Evolutionary conservation across 2,329 filamentous ascomycete species (phyloP).

Genomic region (Neonectria neomacrospora): DNA sequence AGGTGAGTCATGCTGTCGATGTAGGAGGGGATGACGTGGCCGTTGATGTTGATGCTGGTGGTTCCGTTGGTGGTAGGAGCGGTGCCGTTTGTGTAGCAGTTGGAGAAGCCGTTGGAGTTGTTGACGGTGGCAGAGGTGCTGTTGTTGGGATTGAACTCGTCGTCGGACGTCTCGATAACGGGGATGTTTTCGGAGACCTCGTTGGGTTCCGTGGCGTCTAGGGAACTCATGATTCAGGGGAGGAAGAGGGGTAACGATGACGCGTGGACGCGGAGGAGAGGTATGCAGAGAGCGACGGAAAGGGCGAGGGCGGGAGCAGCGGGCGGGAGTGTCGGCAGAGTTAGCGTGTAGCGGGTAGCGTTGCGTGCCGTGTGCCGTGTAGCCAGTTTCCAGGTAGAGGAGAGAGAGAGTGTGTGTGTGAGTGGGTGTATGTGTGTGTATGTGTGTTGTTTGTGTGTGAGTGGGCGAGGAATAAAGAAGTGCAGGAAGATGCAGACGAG

Average conservation of each 20-base stretch:
- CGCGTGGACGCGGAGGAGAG: slow-evolving; percentile 7
- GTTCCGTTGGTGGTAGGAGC: slow-evolving; percentile 37
- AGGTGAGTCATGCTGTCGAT: slow-evolving; percentile 63
- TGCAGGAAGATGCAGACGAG: slow-evolving; percentile 2
- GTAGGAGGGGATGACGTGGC: slow-evolving; percentile 30
- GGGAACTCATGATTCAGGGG: slow-evolving; percentile 40
- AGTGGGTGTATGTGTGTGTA: not conserved
- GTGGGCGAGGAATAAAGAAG: not conserved
- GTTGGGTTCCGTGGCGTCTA: slow-evolving; percentile 31
- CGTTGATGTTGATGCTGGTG: slow-evolving; percentile 42
- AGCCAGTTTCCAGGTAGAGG: not conserved
- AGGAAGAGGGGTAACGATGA: slow-evolving; percentile 28
- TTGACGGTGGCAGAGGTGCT: slow-evolving; percentile 20
- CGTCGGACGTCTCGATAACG: slow-evolving; percentile 49
- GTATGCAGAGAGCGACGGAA: slow-evolving; percentile 2
- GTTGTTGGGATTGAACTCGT: slow-evolving; percentile 22
- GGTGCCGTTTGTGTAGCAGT: slow-evolving; percentile 45
- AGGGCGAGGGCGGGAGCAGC: slow-evolving; percentile 7
- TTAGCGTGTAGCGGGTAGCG: slow-evolving; percentile 2
- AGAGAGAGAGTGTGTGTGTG: not conserved
- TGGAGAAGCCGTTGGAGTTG: slow-evolving; percentile 45
- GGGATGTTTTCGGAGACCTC: slow-evolving; percentile 41
- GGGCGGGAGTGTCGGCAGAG: slow-evolving; percentile 25
- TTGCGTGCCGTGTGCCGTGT: slow-evolving; percentile 19
- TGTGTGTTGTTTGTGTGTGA: not conserved